A percentile compares a stretch with the other conserved stretches of the same genome.
Evolutionary conservation across 2,329 filamentous ascomycete genomes (phyloP).

Genomic region (Daldinia eschscholtzii): DNA sequence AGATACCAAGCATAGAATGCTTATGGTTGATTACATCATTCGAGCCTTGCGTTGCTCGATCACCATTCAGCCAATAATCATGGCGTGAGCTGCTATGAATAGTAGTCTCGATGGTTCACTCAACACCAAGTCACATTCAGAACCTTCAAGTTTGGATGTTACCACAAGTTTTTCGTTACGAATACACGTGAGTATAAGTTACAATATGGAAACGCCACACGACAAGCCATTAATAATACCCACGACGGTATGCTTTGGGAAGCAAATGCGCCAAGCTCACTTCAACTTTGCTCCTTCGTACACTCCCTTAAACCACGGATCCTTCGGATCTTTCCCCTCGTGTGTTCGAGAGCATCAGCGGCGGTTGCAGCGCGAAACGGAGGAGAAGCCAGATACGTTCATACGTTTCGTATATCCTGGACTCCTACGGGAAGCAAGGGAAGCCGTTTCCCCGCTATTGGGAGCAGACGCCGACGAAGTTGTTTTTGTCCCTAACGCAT

Average conservation of each 20-base stretch:
- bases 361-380: conserved; percentile 66
- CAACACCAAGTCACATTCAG: not conserved
- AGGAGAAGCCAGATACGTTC: conserved; percentile 74
- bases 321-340: conserved; percentile 75
- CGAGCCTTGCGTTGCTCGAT: conserved; percentile 21
- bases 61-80: conserved; percentile 2
- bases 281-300: conserved; percentile 53
- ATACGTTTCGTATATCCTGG: conserved; percentile 70
- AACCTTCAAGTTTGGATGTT: too few relatives aligned
- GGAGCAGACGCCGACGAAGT: conserved; percentile 70
- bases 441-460: conserved; percentile 69
- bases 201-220: conserved; percentile 21
- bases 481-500: conserved; percentile 79
- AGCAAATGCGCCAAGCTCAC: conserved; percentile 49
- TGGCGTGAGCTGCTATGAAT: conserved; percentile 3
- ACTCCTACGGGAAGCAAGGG: conserved; percentile 69
- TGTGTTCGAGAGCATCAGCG: conserved; percentile 66
- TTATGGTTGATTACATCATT: conserved; percentile 21
- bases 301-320: conserved; percentile 62
- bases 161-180: not conserved
- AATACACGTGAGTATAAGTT: not conserved
- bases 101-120: not conserved
- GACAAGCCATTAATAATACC: conserved; percentile 25
- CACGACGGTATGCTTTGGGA: conserved; percentile 44
- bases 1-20: conserved; percentile 2